Base-by-base conservation (phyloP, 2,329 filamentous ascomycete genomes). In the Trichophyton rubrum region DNA sequence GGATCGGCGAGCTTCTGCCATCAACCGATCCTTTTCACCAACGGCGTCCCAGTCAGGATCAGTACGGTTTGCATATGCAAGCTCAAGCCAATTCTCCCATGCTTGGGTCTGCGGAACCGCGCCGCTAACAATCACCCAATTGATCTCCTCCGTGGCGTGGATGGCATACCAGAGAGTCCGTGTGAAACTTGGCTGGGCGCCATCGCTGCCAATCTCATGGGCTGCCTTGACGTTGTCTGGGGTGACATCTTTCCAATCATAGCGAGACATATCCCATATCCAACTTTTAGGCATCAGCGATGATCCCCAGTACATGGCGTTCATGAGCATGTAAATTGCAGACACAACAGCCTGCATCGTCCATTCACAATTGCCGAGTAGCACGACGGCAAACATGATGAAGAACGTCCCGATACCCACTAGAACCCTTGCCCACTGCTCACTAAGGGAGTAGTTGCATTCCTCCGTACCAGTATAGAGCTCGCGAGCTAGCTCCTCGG, bases 351-450 rank as follows among this genome's bases (percentile, higher is more conserved):
- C 77, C 69, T 86, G 83, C 62, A 80, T 79, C 51, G 77, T 75
- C 76, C 82, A 85, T n/a, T 77, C 77, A 69, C 82, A 83, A 67
- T 85, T 85, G 1, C 82, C 83, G 38, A 86, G 70, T 13, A 85
- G 71, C 11, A 86, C 80, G 9, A 86, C 81, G 1, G 79, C 78
- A 2, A 81, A 67, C 83, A 86, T 86, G 51, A 86, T 77, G 27
- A 85, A 64, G 7, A 82, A 77, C 7, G 83, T 86, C 38, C 80
- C 82, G 1, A 80, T 47, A 0, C 78, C 82, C 71, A 85, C 83
- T 6, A 84, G 75, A 0, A 75, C 68, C 20, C 79, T 77, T 67
- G 84, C 83, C 1, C 66, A 65, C n/a, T 67, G 71, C 30, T 70
- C 74, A 3, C 71, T 70, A 47, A 84, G 77, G 24, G 76, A 73